A percentile compares a stretch with the other conserved stretches of the same genome.
Evolutionary conservation across 306 rosid species (phyloP).

Genomic region (Urtica urens): DNA sequence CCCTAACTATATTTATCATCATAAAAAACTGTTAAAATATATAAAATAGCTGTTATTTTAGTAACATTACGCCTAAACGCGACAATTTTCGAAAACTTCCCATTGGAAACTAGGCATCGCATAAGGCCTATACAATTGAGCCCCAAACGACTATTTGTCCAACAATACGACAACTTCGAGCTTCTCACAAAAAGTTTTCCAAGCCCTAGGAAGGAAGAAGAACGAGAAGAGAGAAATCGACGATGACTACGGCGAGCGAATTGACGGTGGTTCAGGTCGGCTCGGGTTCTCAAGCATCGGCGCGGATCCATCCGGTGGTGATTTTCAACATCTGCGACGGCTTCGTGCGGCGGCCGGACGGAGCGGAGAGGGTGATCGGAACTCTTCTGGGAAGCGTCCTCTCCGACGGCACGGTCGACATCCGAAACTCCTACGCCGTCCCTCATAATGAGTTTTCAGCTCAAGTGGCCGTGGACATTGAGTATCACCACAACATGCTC

Average conservation of each 20-base stretch:
- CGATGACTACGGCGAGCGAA: constrained; percentile 65
- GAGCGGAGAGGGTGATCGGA: constrained; percentile 85
- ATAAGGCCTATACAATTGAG: too few relatives aligned
- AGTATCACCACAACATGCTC: constrained; percentile 88
- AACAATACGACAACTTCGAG: too few relatives aligned
- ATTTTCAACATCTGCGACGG: constrained; percentile 84
- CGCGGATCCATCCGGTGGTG: constrained; percentile 81
- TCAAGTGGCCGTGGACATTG: constrained; percentile 94
- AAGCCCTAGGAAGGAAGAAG: too few relatives aligned
- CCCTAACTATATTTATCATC: too few relatives aligned
- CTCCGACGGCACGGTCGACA: constrained; percentile 73
- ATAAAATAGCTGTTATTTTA: too few relatives aligned
- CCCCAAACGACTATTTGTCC: too few relatives aligned
- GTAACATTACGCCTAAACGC: too few relatives aligned
- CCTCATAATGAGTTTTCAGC: constrained; percentile 71
- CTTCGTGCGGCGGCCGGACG: constrained; percentile 81
- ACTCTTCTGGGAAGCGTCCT: constrained; percentile 76
- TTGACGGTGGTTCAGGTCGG: constrained; percentile 61
- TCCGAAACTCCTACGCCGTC: constrained; percentile 86
- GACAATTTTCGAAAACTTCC: too few relatives aligned
- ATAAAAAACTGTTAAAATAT: too few relatives aligned
- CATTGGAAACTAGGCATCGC: too few relatives aligned
- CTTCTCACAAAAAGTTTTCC: too few relatives aligned
- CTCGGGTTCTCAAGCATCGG: constrained; percentile 43
- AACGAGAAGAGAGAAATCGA: too few relatives aligned